phyloP scores from a whole-genome alignment of 768 basidiomycete species.

The Russula lepida region DNA sequence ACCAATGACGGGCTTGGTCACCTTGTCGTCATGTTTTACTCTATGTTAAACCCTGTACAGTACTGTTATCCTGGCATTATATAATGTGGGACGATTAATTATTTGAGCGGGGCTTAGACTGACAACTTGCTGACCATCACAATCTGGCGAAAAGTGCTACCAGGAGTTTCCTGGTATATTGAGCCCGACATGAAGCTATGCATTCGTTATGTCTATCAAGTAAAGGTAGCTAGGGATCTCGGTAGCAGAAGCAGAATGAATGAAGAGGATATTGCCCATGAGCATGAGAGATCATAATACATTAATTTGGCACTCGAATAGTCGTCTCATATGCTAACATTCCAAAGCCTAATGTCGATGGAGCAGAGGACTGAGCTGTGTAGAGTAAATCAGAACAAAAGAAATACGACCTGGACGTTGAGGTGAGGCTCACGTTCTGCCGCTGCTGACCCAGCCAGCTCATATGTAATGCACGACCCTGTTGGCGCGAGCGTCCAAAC shows the following conservation, averaged over 20 bases:
- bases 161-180: background rate
- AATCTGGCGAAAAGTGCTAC: no score
- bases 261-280: background rate
- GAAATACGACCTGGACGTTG: background rate
- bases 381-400: background rate
- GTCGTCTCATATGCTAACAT: background rate
- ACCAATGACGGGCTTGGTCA: conserved; percentile 37
- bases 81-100: conserved; percentile 1
- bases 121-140: background rate
- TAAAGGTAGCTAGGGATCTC: background rate
- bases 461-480: conserved; percentile 2
- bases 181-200: background rate
- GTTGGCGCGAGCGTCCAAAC: conserved; percentile 13
- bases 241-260: background rate
- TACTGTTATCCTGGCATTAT: background rate
- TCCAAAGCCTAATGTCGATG: conserved; percentile 1
- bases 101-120: background rate
- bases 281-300: background rate
- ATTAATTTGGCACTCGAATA: background rate
- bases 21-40: background rate
- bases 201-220: background rate
- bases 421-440: conserved; percentile 14
- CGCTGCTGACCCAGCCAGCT: conserved; percentile 22
- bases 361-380: conserved; percentile 16
- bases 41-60: conserved; percentile 3